Evolutionary conservation across 768 basidiomycete species (phyloP).

Genomic region (Mycena vulgaris): DNA sequence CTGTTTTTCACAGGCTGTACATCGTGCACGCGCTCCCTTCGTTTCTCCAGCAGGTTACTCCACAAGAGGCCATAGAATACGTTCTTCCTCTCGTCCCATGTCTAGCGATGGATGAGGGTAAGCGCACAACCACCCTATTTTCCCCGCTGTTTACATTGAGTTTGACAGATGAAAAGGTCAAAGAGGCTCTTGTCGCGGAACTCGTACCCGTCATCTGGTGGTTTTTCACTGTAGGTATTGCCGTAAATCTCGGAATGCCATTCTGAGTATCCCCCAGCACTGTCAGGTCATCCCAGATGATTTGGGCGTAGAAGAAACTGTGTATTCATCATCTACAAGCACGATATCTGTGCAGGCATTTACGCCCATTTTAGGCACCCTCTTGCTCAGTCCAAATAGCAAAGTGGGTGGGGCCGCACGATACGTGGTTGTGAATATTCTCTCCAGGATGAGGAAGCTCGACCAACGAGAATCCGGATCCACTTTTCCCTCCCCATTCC

Average conservation of each 20-base stretch:
- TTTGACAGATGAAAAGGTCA: slow-evolving; percentile 83
- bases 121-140: slow-evolving; percentile 39
- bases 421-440: slow-evolving; percentile 82
- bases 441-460: slow-evolving; percentile 77
- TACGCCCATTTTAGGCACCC: slow-evolving; percentile 90
- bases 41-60: slow-evolving; percentile 82
- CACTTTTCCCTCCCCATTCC: not conserved
- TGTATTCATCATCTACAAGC: slow-evolving; percentile 55
- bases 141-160: slow-evolving; percentile 15
- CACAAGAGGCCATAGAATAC: slow-evolving; percentile 93
- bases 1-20: slow-evolving; percentile 75
- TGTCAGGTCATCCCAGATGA: slow-evolving; percentile 77
- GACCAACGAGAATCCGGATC: slow-evolving; percentile 59
- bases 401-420: slow-evolving; percentile 82
- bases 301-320: slow-evolving; percentile 48
- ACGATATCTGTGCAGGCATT: slow-evolving; percentile 87
- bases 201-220: slow-evolving; percentile 92
- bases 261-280: slow-evolving; percentile 58
- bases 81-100: slow-evolving; percentile 91
- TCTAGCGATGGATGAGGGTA: slow-evolving; percentile 90
- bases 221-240: slow-evolving; percentile 78
- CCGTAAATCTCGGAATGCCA: slow-evolving; percentile 14
- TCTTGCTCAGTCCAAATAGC: slow-evolving; percentile 86
- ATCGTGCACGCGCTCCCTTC: slow-evolving; percentile 89
- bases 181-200: slow-evolving; percentile 88